A percentile compares a stretch with the other conserved stretches of the same genome.
Evolutionary conservation across 305 asterid genomes (phyloP).

Genomic region (Coffea humblotiana): DNA sequence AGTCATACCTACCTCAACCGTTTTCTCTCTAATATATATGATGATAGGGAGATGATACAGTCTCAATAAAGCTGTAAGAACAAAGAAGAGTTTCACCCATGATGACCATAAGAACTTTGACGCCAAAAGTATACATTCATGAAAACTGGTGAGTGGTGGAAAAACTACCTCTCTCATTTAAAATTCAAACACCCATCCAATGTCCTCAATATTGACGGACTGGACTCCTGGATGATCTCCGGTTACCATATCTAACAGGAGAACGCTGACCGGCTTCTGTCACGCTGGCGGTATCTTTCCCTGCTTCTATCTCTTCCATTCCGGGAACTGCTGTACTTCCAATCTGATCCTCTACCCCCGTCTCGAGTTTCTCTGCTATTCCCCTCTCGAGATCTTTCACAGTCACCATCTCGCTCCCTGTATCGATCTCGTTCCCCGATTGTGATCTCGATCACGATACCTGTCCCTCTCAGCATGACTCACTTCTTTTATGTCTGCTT

Average conservation of each 20-base stretch:
- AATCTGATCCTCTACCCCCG: slow-evolving; percentile 53
- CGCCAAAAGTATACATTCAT: slow-evolving; percentile 64
- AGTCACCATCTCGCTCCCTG: slow-evolving; percentile 59
- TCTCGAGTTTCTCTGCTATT: slow-evolving; percentile 67
- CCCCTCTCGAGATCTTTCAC: slow-evolving; percentile 58
- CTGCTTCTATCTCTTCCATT: slow-evolving; percentile 80
- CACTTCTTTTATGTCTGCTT: slow-evolving; percentile 55
- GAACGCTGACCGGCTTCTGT: slow-evolving; percentile 83
- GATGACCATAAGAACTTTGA: slow-evolving; percentile 43
- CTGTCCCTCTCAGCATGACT: slow-evolving; percentile 80
- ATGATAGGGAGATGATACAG: slow-evolving; percentile 68
- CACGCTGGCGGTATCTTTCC: slow-evolving; percentile 68
- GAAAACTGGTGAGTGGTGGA: slow-evolving; percentile 36
- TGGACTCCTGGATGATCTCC: slow-evolving; percentile 75
- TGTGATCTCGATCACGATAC: slow-evolving; percentile 55
- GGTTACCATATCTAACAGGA: slow-evolving; percentile 56
- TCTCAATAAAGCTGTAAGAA: slow-evolving; percentile 91
- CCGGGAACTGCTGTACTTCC: slow-evolving; percentile 51
- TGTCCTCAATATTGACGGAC: slow-evolving; percentile 52
- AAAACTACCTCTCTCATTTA: slow-evolving; percentile 77
- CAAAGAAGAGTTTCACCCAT: slow-evolving; percentile 76
- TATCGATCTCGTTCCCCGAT: slow-evolving; percentile 59
- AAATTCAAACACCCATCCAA: slow-evolving; percentile 55
- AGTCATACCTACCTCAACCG: slow-evolving; percentile 93
- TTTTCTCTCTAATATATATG: slow-evolving; percentile 67